These are phyloP conservation scores for Neurospora sp. DNA, from an alignment of 495 filamentous ascomycete genomes.

Conservation along the genomic window DNA sequence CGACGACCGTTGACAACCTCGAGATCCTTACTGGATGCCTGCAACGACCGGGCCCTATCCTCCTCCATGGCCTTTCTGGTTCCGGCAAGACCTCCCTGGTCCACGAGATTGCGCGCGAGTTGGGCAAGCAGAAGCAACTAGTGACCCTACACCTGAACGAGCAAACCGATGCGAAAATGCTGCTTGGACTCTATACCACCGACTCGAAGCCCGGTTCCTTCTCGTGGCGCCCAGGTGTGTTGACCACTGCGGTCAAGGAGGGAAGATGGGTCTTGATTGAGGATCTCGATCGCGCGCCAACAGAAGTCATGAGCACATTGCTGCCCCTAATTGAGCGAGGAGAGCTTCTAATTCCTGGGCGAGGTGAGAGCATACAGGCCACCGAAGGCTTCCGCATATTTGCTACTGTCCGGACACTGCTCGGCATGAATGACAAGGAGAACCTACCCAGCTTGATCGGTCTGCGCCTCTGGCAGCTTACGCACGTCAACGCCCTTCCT, in stretches of 20 bases:
- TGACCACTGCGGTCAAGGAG: constrained; percentile 87
- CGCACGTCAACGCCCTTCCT: constrained; percentile 55
- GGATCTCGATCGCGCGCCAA: constrained; percentile 92
- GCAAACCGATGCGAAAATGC: constrained; percentile 91
- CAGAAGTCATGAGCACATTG: constrained; percentile 83
- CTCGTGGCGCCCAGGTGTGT: constrained; percentile 82
- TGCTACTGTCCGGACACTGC: constrained; percentile 73
- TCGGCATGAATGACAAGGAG: constrained; percentile 62
- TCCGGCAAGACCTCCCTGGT: constrained; percentile 83
- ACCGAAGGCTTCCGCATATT: constrained; percentile 79
- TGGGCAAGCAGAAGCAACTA: constrained; percentile 65
- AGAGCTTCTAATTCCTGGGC: constrained; percentile 75
- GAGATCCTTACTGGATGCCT: constrained; percentile 55
- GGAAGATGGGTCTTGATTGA: constrained; percentile 95
- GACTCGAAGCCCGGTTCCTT: constrained; percentile 76
- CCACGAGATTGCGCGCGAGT: constrained; percentile 67
- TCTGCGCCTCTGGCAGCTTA: constrained; percentile 67
- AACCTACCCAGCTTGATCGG: constrained; percentile 55
- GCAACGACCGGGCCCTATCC: constrained; percentile 53
- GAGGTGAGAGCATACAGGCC: constrained; percentile 76
- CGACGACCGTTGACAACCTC: constrained; percentile 61
- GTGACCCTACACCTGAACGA: constrained; percentile 92
- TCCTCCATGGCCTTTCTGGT: constrained; percentile 75
- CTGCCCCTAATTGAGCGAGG: constrained; percentile 82
- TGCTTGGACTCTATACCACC: constrained; percentile 90